Base-by-base conservation (phyloP, 495 filamentous ascomycete species). In the Aspergillus bertholletiae region DNA sequence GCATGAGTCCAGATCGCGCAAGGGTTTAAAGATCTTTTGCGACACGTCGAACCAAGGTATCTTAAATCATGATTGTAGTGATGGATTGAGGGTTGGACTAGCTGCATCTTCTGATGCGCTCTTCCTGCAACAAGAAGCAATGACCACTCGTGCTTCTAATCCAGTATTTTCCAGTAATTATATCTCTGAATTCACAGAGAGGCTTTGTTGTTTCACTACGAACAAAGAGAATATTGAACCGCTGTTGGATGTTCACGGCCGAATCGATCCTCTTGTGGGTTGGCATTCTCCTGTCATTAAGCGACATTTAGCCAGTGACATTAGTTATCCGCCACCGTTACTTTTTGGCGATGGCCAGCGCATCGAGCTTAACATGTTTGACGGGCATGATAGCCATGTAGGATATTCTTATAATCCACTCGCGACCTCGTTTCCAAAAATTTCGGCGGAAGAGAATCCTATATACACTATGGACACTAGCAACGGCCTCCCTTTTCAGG, bases 171-270 rank as follows among this genome's bases (percentile, higher is more conserved):
- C 59, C 22, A 46, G 51, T n/a, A 53, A 26, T 18, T 55, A 61
- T 50, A 41, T 45, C 9, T 56, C 56, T 13, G 58, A 45, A 18
- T 28, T 54, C 7, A 6, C 28, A 23, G 55, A 50, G 46, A 50
- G 21, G 20, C 18, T 34, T 43, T 32, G 48, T 22, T 47, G 45
- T 20, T 13, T 53, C 20, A 13, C 49, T 0, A 30, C 34, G 11
- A 64, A 66, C 18, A 76, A 77, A 40, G 76, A 80, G 50, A 80
- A 78, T 56, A 59, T 77, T n/a, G 73, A 75, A 51, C 76, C 75
- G 13, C 67, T 72, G 26, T 28, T 78, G 41, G 62, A 73, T 44
- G 26, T 48, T 22, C 60, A 67, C 23, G 70, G 65, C 20, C 62
- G 64, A n/a, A 61, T 74, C 21, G 72, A 70, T 15, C 48, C 60